Percentiles rank a stretch among this genome's conserved stretches.
These are phyloP conservation scores for Daldinia bambusicola DNA, from an alignment of 495 filamentous ascomycete species.

Conservation along the genomic window DNA sequence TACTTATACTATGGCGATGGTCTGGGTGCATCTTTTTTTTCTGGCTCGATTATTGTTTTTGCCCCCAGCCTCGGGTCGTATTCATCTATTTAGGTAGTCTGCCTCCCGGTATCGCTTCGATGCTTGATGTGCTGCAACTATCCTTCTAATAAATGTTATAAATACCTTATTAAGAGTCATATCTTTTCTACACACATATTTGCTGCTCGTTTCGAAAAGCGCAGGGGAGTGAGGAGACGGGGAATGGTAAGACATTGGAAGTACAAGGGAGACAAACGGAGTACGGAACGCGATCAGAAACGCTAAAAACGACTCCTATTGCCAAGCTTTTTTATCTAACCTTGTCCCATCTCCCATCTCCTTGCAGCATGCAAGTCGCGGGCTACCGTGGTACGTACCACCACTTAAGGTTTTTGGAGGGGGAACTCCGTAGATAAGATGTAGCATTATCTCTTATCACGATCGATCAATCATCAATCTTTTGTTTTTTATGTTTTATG, in stretches of 20 bases:
- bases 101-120: not conserved
- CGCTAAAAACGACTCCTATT: not conserved
- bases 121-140: not conserved
- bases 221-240: not conserved
- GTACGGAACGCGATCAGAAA: not conserved
- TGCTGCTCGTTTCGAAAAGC: slow-evolving; percentile 1
- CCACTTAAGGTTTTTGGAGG: slow-evolving; percentile 23
- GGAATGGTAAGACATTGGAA: not conserved
- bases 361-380: slow-evolving; percentile 38
- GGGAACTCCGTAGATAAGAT: slow-evolving; percentile 45
- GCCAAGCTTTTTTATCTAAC: slow-evolving; percentile 47
- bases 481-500: not conserved
- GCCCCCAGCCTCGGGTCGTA: slow-evolving; percentile 11
- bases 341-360: slow-evolving; percentile 36
- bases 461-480: not conserved
- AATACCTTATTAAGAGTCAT: slow-evolving; percentile 3
- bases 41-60: slow-evolving; percentile 1
- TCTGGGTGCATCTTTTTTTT: slow-evolving; percentile 18
- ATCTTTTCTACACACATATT: not conserved
- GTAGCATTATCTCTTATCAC: slow-evolving; percentile 30
- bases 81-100: not conserved
- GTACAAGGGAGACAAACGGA: not conserved
- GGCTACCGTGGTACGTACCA: slow-evolving; percentile 40
- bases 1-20: too few relatives aligned
- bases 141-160: slow-evolving; percentile 1